A percentile compares a stretch with the other conserved stretches of the same genome.
phyloP scores from a whole-genome alignment of 768 basidiomycete species.

The Termitomyces eurrhizus region DNA sequence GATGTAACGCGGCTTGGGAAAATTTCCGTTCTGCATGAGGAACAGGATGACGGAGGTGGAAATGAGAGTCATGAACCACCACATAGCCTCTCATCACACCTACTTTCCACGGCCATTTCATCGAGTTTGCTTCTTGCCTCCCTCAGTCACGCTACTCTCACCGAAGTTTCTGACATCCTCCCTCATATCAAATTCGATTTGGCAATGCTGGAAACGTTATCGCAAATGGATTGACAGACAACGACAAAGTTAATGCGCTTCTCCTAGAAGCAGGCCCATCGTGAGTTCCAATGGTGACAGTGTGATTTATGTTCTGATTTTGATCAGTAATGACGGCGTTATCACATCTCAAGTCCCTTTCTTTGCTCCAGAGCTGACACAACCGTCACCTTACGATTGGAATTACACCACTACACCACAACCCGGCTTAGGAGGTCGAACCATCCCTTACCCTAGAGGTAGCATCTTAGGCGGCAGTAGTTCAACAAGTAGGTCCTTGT shows the following conservation, averaged over 20 bases:
- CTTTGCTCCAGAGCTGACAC: conserved; percentile 6
- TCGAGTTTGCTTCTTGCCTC: conserved; percentile 3
- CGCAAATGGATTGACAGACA: conserved; percentile 22
- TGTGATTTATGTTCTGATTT: not conserved
- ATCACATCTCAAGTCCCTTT: conserved; percentile 14
- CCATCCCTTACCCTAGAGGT: conserved; percentile 20
- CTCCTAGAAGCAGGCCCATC: conserved; percentile 21
- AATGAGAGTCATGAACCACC: not conserved
- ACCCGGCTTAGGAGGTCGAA: conserved; percentile 15
- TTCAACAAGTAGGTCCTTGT: conserved; percentile 17
- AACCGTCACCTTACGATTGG: conserved; percentile 18
- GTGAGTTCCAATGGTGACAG: conserved; percentile 11
- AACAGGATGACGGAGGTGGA: not conserved
- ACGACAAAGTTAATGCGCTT: conserved; percentile 16
- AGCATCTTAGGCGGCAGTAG: conserved; percentile 22
- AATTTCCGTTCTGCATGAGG: not conserved
- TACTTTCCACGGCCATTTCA: not conserved
- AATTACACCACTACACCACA: conserved; percentile 24
- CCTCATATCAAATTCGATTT: conserved; percentile 12
- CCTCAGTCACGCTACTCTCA: conserved; percentile 2
- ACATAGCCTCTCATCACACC: not conserved
- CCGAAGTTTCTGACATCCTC: conserved; percentile 8
- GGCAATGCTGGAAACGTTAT: conserved; percentile 16
- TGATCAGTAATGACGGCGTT: conserved; percentile 12
- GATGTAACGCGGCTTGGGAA: not conserved